Percentiles rank a stretch among this genome's conserved stretches.
Conservation (phyloP, 768 basidiomycete genomes). For the Kwoniella sp. region DNA sequence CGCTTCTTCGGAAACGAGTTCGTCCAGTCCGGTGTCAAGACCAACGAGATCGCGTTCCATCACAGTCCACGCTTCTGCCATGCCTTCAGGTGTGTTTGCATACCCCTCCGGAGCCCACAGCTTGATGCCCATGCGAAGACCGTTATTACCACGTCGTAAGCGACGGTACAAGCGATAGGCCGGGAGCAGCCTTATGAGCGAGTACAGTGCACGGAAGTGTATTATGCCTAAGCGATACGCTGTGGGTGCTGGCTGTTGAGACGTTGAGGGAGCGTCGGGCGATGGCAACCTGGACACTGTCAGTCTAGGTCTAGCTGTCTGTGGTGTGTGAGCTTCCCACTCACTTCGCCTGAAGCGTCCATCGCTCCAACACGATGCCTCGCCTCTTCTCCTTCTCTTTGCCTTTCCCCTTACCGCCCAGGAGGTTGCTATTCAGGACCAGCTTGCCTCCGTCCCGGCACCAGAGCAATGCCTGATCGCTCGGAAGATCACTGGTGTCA, state of each 20-base stretch:
- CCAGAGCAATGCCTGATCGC: conserved; percentile 40
- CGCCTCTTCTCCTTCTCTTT: conserved; percentile 28
- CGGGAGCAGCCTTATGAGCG: conserved; percentile 39
- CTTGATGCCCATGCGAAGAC: conserved; percentile 45
- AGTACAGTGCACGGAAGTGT: conserved; percentile 43
- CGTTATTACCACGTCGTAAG: conserved; percentile 33
- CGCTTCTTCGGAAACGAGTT: conserved; percentile 12
- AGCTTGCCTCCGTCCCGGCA: conserved; percentile 21
- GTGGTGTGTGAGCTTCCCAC: background rate
- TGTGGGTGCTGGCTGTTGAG: conserved; percentile 30
- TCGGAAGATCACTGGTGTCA: conserved; percentile 42
- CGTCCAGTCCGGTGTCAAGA: conserved; percentile 29
- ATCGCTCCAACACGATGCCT: conserved; percentile 46
- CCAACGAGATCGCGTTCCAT: conserved; percentile 46
- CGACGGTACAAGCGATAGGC: conserved; percentile 39
- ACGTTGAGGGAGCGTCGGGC: conserved; percentile 14
- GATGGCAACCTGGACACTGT: background rate
- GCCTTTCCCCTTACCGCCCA: conserved; percentile 17
- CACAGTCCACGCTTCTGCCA: conserved; percentile 43
- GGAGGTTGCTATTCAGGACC: conserved; percentile 21
- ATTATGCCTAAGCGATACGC: conserved; percentile 45
- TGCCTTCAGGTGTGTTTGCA: conserved; percentile 19
- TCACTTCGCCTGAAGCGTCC: conserved; percentile 42
- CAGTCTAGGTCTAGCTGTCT: background rate
- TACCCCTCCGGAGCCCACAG: conserved; percentile 45